Percentiles rank a stretch among this genome's conserved stretches.
Conservation (phyloP, 306 rosid genomes). For the Acacia crassicarpa region DNA sequence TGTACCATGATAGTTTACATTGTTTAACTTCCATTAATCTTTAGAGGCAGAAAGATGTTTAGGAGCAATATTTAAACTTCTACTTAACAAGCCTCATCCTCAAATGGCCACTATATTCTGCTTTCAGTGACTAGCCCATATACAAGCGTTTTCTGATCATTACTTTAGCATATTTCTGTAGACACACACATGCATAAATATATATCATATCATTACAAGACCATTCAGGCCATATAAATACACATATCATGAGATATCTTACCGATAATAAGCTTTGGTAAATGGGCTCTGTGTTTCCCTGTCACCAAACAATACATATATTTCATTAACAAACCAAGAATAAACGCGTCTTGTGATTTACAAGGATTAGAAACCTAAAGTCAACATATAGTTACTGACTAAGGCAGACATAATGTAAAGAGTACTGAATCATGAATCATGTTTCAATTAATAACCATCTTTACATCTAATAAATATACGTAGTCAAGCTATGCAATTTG, state of each 20-base stretch:
- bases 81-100: background rate
- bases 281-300: conserved; percentile 30
- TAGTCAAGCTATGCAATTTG: background rate
- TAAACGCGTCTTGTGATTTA: background rate
- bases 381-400: background rate
- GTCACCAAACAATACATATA: conserved; percentile 21
- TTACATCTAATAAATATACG: background rate
- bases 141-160: background rate
- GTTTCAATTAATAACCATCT: background rate
- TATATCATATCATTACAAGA: too few species aligned
- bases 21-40: background rate
- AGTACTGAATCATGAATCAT: background rate
- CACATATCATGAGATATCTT: background rate
- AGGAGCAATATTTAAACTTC: background rate
- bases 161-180: background rate
- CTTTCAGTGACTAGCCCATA: background rate
- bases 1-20: background rate
- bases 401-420: background rate
- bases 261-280: conserved; percentile 32
- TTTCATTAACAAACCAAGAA: conserved; percentile 10
- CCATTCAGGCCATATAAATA: background rate
- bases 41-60: background rate
- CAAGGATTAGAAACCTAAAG: background rate
- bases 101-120: background rate
- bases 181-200: too few species aligned